phyloP scores from a whole-genome alignment of 306 rosid species.

The Malus orientalis region DNA sequence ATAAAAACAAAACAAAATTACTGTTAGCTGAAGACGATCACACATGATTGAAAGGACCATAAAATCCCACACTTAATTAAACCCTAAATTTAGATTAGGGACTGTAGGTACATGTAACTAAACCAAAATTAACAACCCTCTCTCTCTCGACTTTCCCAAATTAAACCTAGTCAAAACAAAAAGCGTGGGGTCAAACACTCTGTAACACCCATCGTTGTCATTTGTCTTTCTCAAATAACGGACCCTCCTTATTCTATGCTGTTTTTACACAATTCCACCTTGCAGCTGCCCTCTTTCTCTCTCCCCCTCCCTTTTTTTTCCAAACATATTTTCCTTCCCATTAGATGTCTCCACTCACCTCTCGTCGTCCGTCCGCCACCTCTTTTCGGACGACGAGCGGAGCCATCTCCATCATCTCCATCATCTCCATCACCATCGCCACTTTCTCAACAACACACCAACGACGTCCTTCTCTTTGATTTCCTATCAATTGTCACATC shows the following conservation, averaged over 20 bases:
- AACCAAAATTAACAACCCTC: neutral
- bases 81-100: neutral
- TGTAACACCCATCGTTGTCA: neutral
- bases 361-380: neutral
- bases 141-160: neutral
- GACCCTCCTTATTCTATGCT: neutral
- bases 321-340: neutral
- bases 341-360: neutral
- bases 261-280: conserved; percentile 1
- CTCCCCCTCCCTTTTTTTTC: neutral
- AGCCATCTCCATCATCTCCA: neutral
- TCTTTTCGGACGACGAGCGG: neutral
- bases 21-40: neutral
- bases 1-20: neutral
- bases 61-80: neutral
- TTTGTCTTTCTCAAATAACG: neutral
- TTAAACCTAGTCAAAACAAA: neutral
- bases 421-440: neutral
- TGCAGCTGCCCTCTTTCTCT: neutral
- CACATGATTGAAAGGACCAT: neutral
- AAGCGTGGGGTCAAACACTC: neutral
- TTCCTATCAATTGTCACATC: neutral
- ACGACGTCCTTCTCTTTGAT: neutral
- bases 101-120: neutral
- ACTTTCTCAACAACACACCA: neutral